phyloP scores from a whole-genome alignment of 768 basidiomycete species.

The Tulasnella sp. region DNA sequence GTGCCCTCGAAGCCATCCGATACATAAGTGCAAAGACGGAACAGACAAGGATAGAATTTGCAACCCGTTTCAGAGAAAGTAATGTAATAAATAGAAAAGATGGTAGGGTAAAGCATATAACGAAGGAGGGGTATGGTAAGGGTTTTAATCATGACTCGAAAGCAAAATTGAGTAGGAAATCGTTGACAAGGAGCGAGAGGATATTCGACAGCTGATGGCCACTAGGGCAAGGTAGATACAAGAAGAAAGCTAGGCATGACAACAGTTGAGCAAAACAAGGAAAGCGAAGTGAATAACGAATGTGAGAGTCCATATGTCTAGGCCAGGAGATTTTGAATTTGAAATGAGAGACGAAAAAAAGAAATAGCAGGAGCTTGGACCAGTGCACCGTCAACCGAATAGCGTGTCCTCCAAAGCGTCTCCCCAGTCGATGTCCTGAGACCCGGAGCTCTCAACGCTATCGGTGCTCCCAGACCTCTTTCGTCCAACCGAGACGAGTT shows the following conservation, averaged over 20 bases:
- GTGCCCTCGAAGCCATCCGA: too few relatives aligned
- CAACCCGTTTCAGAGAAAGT: not conserved
- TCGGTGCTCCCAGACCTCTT: not conserved
- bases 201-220: not conserved
- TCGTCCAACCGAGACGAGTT: not conserved
- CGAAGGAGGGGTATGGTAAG: not conserved
- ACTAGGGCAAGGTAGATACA: not conserved
- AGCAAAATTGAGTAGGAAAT: not conserved
- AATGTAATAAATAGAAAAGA: not conserved
- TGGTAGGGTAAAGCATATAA: not conserved
- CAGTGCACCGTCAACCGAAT: not conserved
- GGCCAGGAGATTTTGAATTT: not conserved
- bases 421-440: not conserved
- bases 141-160: not conserved
- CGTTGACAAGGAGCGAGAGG: not conserved
- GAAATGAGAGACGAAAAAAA: not conserved
- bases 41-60: not conserved
- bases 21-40: too few relatives aligned
- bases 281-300: not conserved
- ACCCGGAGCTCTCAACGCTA: not conserved
- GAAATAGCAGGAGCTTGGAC: not conserved
- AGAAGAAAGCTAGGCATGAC: not conserved
- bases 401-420: not conserved
- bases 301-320: not conserved
- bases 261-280: not conserved